Percentiles rank a stretch among this genome's conserved stretches.
phyloP scores from a whole-genome alignment of 139 green algal species.

The Chlorella sorokiniana region DNA sequence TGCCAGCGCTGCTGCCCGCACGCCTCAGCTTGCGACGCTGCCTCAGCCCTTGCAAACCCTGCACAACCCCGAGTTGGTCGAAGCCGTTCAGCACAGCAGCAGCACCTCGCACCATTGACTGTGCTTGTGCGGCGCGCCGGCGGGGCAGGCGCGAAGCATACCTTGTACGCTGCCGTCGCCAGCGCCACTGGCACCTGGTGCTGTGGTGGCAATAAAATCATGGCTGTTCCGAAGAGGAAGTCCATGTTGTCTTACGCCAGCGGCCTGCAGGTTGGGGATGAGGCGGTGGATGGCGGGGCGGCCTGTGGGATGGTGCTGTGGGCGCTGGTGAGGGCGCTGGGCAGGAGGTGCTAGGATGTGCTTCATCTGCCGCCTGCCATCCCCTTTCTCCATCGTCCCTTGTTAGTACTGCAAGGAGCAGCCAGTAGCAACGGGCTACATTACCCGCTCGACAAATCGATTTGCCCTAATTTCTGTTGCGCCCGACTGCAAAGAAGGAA shows the following conservation, averaged over 20 bases:
- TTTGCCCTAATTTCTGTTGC: too few species aligned
- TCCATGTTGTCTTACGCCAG: slow-evolving; percentile 16
- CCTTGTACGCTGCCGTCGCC: slow-evolving; percentile 4
- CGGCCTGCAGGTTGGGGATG: background rate
- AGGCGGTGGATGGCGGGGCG: background rate
- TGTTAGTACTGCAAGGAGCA: too few species aligned
- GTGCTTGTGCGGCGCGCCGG: background rate
- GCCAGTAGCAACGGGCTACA: too few species aligned
- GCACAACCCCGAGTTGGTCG: background rate
- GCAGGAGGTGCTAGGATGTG: too few species aligned
- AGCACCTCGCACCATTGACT: background rate
- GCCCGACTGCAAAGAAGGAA: too few species aligned
- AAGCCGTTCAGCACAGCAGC: background rate
- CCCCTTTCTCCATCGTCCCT: too few species aligned
- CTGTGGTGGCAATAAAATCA: slow-evolving; percentile 40
- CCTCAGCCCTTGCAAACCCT: slow-evolving; percentile 9
- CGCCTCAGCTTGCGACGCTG: slow-evolving; percentile 1
- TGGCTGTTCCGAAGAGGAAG: slow-evolving; percentile 41
- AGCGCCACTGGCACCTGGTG: slow-evolving; percentile 23
- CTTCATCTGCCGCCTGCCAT: too few species aligned
- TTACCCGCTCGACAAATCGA: too few species aligned
- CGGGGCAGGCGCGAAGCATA: background rate
- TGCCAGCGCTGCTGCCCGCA: background rate
- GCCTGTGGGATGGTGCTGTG: background rate
- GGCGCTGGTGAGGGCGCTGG: too few species aligned